Base-by-base conservation (phyloP, 208 protist genomes). In the Trypanosoma vivax region DNA sequence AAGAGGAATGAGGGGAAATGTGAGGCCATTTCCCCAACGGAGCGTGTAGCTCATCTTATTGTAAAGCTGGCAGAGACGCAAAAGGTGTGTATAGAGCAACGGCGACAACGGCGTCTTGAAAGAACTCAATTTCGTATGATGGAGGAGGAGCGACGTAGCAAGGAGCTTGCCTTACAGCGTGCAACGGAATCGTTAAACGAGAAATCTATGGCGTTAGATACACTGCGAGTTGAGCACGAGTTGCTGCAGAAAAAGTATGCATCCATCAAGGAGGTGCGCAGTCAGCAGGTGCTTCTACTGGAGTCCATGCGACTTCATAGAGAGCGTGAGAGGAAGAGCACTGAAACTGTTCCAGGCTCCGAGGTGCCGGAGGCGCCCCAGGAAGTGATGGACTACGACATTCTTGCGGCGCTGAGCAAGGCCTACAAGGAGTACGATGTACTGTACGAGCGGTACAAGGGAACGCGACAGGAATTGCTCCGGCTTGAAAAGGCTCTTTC, bases 131-230 rank as follows among this genome's bases (percentile, higher is more conserved):
- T 16, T 14, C 23, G 29, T 27, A 13, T 41, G 7, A 27, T 49
- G 5, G 27, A 47, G 14, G 23, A 16, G 37, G 23, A 63, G 9
- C 3, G 42, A 31, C 33, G 18, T 14, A 50, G 4, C 13, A 10
- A 30, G 39, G 39, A 43, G 9, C 39, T 43, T 43, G 39, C 39
- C 3, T 27, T 63, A 0, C 13, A 30, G 1, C 23, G 29, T 9
- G 37, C 46, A 14, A 55, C 47, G 21, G 10, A 21, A n/a, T 33
- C 45, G 23, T 19, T 63, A 25, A 47, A 63, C 25, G 38, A 55
- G 2, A 24, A 39, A 14, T 38, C 37, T 24, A 30, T 23, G 5
- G 42, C 42, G 2, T 33, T 61, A 24, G 45, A 51, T 0, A 25
- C 30, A 25, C 27, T 52, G 21, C 30, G 25, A 14, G 28, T 0